A percentile compares a stretch with the other conserved stretches of the same genome.
These are phyloP conservation scores for Chytriomyces sp. DNA, from an alignment of 192 early-diverging fungal genomes.

Conservation along the genomic window DNA sequence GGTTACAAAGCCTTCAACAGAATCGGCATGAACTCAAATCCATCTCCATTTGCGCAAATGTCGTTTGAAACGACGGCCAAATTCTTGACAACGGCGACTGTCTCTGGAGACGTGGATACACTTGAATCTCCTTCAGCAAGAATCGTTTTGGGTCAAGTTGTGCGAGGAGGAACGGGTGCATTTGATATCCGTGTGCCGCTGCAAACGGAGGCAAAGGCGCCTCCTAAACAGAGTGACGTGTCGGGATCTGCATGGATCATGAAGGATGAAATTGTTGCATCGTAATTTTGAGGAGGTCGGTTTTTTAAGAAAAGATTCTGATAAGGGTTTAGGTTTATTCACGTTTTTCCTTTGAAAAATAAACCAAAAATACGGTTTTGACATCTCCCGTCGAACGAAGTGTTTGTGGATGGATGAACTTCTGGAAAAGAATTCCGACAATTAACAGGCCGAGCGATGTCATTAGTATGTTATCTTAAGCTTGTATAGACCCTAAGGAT, in stretches of 20 bases:
- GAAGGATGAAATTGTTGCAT: not conserved
- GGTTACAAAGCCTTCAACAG: conserved; percentile 98
- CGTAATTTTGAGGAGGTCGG: not conserved
- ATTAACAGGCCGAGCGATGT: too few relatives aligned
- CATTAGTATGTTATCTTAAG: too few relatives aligned
- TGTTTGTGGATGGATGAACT: too few relatives aligned
- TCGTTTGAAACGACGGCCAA: conserved; percentile 95
- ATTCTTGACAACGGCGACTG: conserved; percentile 90
- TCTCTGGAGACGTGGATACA: conserved; percentile 86
- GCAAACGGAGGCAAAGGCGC: not conserved
- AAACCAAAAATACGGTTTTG: too few relatives aligned
- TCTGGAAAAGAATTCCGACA: too few relatives aligned
- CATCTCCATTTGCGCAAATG: conserved; percentile 97
- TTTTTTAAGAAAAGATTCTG: too few relatives aligned
- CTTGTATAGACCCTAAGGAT: too few relatives aligned
- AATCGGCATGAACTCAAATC: conserved; percentile 88
- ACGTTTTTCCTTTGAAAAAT: too few relatives aligned
- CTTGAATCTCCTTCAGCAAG: conserved; percentile 90
- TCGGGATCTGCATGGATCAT: not conserved
- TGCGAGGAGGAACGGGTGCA: conserved; percentile 90
- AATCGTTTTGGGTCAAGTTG: conserved; percentile 92
- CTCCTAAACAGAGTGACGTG: not conserved
- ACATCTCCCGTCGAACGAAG: too few relatives aligned
- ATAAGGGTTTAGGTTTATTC: too few relatives aligned
- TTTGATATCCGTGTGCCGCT: conserved; percentile 81